Base-by-base conservation (phyloP, 2,329 filamentous ascomycete species). In the Neofusicoccum kwambonambiense region DNA sequence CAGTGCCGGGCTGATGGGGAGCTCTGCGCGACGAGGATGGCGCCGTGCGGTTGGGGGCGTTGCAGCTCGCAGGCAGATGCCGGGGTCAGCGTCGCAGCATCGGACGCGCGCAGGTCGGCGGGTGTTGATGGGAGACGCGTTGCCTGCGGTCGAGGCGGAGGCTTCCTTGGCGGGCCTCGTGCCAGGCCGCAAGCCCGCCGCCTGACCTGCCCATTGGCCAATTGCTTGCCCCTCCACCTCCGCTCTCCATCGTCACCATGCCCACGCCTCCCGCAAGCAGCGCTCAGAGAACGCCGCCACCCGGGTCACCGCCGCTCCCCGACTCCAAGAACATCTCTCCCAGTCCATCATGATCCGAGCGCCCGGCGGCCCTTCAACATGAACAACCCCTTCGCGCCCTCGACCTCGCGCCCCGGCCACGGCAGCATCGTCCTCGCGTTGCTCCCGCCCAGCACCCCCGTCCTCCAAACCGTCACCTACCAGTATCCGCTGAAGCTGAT, bases 401-500 rank as follows among this genome's bases (percentile, higher is more conserved):
- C 91, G 34, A 85, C 89, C 44, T 90, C 91, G 27, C 83, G 84
- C 62, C 87, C 93, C 22, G 95, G 95, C 65, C 84, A 91, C 73
- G 95, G 95, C 67, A 85, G 83, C 68, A 90, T 97, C 69, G 83
- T 92, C 62, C 87, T 92, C 65, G 86, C 86, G 19, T 80, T 91
- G 5, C 83, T 93, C 9, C 91, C 93, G 41, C 88, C 89, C 37
- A 84, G 86, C 31, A 86, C 86, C 54, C 91, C 91, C 13, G 87
- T 88, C 51, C 84, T 97, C 35, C 87, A 89, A 67, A 86, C 84
- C 37, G 86, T 97, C 69, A 89, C 89, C 41, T 98, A 96, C 75
- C 92, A 96, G 76, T 99, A 98, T 73, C 95, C 95, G 1, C 84
- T 99, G 52, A 99, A 99, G 77, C 86, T 99, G 65, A 91, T 99